These are phyloP conservation scores for Microstegium vimineum DNA, from an alignment of 176 grass and related monocot genomes.

Conservation along the genomic window DNA sequence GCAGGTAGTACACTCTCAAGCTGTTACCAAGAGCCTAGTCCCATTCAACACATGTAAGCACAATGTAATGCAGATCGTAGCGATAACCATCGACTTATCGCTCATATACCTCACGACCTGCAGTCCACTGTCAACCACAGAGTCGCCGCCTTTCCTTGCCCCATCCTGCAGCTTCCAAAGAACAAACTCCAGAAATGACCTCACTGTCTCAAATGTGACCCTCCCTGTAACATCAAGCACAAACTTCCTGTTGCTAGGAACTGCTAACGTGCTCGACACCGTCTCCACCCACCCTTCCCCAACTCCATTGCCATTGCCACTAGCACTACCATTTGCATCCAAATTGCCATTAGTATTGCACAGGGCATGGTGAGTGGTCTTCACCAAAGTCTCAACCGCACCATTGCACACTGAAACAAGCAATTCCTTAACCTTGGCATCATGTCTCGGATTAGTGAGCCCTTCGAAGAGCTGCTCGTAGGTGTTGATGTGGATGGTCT, in stretches of 20 bases:
- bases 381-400: constrained; percentile 81
- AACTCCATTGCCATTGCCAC: background rate
- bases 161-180: constrained; percentile 68
- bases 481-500: constrained; percentile 93
- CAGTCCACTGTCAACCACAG: constrained; percentile 37
- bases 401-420: constrained; percentile 76
- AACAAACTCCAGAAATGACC: constrained; percentile 87
- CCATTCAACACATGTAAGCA: constrained; percentile 75
- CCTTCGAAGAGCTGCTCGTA: constrained; percentile 86
- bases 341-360: constrained; percentile 25
- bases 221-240: constrained; percentile 90
- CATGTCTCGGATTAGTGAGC: constrained; percentile 76
- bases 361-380: constrained; percentile 73
- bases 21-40: constrained; percentile 44
- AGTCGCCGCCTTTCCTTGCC: constrained; percentile 36
- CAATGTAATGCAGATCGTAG: constrained; percentile 67
- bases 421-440: constrained; percentile 70
- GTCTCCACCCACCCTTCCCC: constrained; percentile 59
- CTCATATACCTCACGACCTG: constrained; percentile 59
- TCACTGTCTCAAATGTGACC: constrained; percentile 88
- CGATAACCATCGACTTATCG: constrained; percentile 66
- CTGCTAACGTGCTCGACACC: constrained; percentile 60
- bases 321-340: background rate
- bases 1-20: constrained; percentile 13
- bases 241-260: constrained; percentile 76